A percentile compares a stretch with the other conserved stretches of the same genome.
Conservation (phyloP, 371 early-diverging fungal species). For the Paramicrosporidium saccamoebae region DNA sequence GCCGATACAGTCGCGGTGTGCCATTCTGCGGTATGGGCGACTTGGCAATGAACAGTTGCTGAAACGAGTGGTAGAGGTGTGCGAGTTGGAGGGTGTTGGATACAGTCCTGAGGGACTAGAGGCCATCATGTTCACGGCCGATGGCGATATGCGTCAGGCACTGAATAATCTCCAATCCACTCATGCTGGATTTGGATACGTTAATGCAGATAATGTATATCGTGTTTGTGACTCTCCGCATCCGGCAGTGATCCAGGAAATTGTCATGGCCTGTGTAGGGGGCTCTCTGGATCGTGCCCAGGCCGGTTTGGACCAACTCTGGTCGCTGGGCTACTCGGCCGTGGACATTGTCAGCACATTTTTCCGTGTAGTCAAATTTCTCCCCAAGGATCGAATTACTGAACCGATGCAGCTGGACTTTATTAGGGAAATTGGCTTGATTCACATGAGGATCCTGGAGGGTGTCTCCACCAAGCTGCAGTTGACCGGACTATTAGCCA, state of each 20-base stretch:
- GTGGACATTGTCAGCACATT: slow-evolving; percentile 68
- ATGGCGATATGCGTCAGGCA: slow-evolving; percentile 97
- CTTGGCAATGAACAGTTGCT: slow-evolving; percentile 38
- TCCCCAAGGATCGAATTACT: slow-evolving; percentile 4
- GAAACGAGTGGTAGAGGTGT: slow-evolving; percentile 40
- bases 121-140: slow-evolving; percentile 72
- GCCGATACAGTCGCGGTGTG: slow-evolving; percentile 93
- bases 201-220: slow-evolving; percentile 60
- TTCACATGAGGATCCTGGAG: slow-evolving; percentile 52
- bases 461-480: slow-evolving; percentile 45
- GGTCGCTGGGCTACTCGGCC: slow-evolving; percentile 44
- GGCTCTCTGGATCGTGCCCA: slow-evolving; percentile 33
- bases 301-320: slow-evolving; percentile 21
- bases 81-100: slow-evolving; percentile 39
- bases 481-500: slow-evolving; percentile 31
- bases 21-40: slow-evolving; percentile 56
- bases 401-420: slow-evolving; percentile 34
- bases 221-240: slow-evolving; percentile 87
- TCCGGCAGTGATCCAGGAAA: slow-evolving; percentile 33
- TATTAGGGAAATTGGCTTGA: slow-evolving; percentile 48
- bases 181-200: slow-evolving; percentile 35
- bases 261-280: slow-evolving; percentile 23
- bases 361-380: slow-evolving; percentile 55
- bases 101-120: slow-evolving; percentile 56
- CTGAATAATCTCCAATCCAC: slow-evolving; percentile 89